Conservation (phyloP, 2,329 filamentous ascomycete species). For the Fusarium chlamydosporum region DNA sequence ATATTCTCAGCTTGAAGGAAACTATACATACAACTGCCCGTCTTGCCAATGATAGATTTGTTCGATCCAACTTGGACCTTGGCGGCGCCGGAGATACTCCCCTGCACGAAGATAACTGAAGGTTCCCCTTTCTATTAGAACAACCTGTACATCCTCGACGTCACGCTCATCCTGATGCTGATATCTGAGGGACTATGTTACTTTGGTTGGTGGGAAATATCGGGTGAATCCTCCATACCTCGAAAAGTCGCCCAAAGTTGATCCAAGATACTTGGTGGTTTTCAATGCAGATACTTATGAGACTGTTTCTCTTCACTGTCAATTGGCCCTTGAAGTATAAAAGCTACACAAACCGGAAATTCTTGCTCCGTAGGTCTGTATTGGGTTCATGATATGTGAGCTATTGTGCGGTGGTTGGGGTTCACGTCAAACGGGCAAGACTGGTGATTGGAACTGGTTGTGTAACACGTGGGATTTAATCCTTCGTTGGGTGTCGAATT, state of each 20-base stretch:
- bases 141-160: too few relatives aligned
- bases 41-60: slow-evolving; percentile 46
- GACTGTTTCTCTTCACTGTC: not conserved
- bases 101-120: slow-evolving; percentile 41
- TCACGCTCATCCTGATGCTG: too few relatives aligned
- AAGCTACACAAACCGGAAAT: not conserved
- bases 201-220: slow-evolving; percentile 19
- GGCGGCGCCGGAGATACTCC: slow-evolving; percentile 43
- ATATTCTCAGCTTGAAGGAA: too few relatives aligned
- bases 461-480: too few relatives aligned
- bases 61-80: slow-evolving; percentile 46
- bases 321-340: not conserved
- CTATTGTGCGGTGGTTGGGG: not conserved
- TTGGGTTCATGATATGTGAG: not conserved
- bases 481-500: too few relatives aligned
- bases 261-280: too few relatives aligned
- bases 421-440: not conserved
- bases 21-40: slow-evolving; percentile 39
- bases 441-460: not conserved
- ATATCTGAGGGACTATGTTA: rapidly evolving
- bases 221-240: not conserved
- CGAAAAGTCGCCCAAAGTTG: slow-evolving; percentile 2
- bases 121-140: not conserved
- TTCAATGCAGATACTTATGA: not conserved
- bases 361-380: not conserved